Conservation (phyloP, 2,329 filamentous ascomycete species). For the Sphaerulina musiva region DNA sequence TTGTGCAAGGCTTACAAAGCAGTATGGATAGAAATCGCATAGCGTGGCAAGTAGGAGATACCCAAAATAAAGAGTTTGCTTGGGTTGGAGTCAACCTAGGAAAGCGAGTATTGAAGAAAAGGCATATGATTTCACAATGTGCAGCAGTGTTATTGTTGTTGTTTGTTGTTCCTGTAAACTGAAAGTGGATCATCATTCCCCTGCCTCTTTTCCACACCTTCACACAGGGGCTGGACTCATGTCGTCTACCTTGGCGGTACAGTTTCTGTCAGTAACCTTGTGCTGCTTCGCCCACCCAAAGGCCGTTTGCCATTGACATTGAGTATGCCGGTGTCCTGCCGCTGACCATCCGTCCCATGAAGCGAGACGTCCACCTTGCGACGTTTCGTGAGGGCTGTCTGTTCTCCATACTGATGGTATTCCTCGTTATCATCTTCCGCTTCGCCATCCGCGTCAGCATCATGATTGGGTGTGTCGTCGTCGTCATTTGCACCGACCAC, state of each 20-base stretch:
- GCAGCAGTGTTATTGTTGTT: background rate
- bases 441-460: slow-evolving; percentile 22
- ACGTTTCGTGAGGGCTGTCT: slow-evolving; percentile 15
- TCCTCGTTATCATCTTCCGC: slow-evolving; percentile 13
- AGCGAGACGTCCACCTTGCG: slow-evolving; percentile 7
- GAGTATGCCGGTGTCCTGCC: background rate
- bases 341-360: background rate
- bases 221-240: background rate
- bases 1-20: background rate
- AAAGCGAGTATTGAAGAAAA: background rate
- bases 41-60: background rate
- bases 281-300: background rate
- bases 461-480: slow-evolving; percentile 9
- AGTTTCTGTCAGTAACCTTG: slow-evolving; percentile 1
- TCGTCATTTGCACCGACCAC: slow-evolving; percentile 24
- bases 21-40: background rate
- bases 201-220: too few relatives aligned
- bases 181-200: background rate
- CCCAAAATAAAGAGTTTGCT: background rate
- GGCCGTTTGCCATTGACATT: slow-evolving; percentile 5
- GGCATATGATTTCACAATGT: background rate
- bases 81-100: background rate
- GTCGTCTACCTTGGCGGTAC: background rate
- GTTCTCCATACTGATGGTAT: slow-evolving; percentile 9
- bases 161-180: background rate